Evolutionary conservation across 768 basidiomycete species (phyloP).

Genomic region (Clitopilus hobsonii): DNA sequence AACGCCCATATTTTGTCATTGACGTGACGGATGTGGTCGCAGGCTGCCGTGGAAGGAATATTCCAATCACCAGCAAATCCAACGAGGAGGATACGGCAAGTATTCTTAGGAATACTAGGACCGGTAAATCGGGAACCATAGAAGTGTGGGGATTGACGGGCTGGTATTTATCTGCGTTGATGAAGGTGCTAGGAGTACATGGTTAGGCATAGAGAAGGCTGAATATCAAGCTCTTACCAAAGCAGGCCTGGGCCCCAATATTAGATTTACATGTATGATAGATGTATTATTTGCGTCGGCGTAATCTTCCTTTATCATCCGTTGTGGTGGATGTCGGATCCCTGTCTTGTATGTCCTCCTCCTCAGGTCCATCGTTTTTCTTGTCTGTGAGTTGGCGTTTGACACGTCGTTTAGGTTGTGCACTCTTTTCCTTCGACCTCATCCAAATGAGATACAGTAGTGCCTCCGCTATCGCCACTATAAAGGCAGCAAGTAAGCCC

Average conservation of each 20-base stretch:
- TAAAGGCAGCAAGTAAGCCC: conserved; percentile 51
- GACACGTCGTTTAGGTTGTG: conserved; percentile 14
- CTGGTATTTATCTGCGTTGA: conserved; percentile 69
- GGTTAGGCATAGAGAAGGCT: conserved; percentile 21
- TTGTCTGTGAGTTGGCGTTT: conserved; percentile 23
- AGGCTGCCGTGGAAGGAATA: conserved; percentile 9
- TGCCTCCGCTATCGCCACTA: conserved; percentile 70
- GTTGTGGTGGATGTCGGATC: not conserved
- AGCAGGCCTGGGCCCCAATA: no score
- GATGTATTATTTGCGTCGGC: conserved; percentile 22
- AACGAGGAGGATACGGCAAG: conserved; percentile 21
- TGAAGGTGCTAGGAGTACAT: conserved; percentile 50
- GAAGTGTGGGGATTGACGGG: conserved; percentile 85
- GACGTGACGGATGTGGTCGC: conserved; percentile 59
- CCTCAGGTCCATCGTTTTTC: conserved; percentile 27
- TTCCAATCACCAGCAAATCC: conserved; percentile 17
- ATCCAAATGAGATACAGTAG: conserved; percentile 73
- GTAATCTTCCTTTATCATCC: conserved; percentile 14
- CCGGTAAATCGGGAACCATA: conserved; percentile 39
- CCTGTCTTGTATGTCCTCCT: not conserved
- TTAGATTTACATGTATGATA: not conserved
- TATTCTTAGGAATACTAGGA: conserved; percentile 28
- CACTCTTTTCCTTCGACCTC: conserved; percentile 30
- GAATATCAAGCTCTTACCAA: no score
- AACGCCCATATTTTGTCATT: conserved; percentile 59